Evolutionary conservation across 2,329 filamentous ascomycete species (phyloP).

Genomic region (Raffaelea arxii): DNA sequence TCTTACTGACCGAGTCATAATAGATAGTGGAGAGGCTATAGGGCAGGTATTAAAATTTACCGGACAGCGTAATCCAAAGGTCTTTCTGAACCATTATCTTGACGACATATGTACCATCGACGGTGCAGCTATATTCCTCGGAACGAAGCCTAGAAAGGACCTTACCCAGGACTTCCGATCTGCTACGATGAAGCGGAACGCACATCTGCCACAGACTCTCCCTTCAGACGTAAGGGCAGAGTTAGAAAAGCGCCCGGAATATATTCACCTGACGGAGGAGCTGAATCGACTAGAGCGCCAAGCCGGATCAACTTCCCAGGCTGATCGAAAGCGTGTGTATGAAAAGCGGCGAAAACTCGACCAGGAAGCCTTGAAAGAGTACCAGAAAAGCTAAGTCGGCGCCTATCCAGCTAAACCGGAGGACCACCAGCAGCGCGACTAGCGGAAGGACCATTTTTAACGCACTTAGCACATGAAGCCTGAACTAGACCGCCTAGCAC

Average conservation of each 20-base stretch:
- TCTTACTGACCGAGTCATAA: neutral
- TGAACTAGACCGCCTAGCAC: neutral
- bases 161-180: conserved; percentile 3
- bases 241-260: conserved; percentile 1
- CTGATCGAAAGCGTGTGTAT: neutral
- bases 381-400: neutral
- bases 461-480: neutral
- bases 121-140: conserved; percentile 2
- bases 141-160: neutral
- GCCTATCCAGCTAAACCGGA: neutral
- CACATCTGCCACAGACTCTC: neutral
- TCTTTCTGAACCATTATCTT: conserved; percentile 3
- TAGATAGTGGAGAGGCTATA: neutral
- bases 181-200: conserved; percentile 1
- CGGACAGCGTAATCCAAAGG: neutral
- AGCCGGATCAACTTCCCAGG: neutral
- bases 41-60: conserved; percentile 2
- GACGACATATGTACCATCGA: conserved; percentile 2
- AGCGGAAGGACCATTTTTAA: neutral
- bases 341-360: conserved; percentile 3
- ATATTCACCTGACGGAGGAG: neutral
- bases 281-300: neutral
- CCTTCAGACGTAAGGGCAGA: neutral
- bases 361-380: neutral
- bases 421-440: neutral